Base-by-base conservation (phyloP, 1,139 yeast genomes). In the Blastobotrys serpentis region DNA sequence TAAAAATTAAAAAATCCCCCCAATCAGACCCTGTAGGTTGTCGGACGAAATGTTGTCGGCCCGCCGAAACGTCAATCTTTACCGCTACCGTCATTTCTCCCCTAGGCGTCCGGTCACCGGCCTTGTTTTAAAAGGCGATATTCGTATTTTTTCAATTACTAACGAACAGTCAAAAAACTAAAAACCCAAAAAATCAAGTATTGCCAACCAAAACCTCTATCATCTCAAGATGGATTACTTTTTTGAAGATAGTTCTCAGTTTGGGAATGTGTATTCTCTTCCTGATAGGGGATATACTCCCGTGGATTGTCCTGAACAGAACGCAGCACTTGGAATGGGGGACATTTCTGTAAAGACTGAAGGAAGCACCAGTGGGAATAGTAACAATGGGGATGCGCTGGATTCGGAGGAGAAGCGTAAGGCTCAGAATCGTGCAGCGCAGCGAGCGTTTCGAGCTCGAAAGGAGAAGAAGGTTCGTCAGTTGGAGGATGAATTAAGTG, bases 351-450 rank as follows among this genome's bases (percentile, higher is more conserved):
- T 11, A 18, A 18, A 36, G 37, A 14, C 37, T 6, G 40, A n/a
- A 36, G 40, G 25, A n/a, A 18, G 22, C 40, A 18, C 10, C 14
- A 36, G 40, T 14, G 25, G 40, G 14, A 36, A 36, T 25, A 36
- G 40, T 11, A 36, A 36, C 40, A 13, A 36, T 18, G 40, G 40
- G 13, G 43, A n/a, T n/a, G n/a, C n/a, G n/a, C n/a, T 14, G 18
- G 42, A 44, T 16, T 7, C 26, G 2, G 75, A 72, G 43, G 61
- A 73, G 56, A 81, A 80, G 63, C 76, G 86, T 46, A 86, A 83
- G 63, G 90, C 90, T 0, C 95, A 86, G 63, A 88, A 88, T 64
- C 72, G 96, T 59, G 94, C 92, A 3, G 95, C 96, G 0, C 96
- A 87, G 67, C 73, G 92, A 56, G 96, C 96, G 1, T 87, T 87